Conservation (phyloP, 257 asterid genomes). For the Solanum pinnatisectum region DNA sequence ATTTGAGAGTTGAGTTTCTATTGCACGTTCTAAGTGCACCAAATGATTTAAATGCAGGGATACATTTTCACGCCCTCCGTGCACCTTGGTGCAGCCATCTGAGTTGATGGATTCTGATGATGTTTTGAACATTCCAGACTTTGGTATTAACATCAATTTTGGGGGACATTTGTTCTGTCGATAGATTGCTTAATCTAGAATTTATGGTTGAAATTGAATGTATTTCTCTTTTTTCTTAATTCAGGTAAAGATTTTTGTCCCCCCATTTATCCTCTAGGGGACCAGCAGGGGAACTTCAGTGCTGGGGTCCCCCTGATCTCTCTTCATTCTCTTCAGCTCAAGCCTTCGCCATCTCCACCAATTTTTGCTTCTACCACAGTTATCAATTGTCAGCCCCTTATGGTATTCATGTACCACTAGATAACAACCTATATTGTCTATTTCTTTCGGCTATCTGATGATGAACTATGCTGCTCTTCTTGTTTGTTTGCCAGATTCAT, state of each 20-base stretch:
- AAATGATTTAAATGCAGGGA: slow-evolving; percentile 53
- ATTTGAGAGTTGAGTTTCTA: background rate
- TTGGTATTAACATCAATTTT: slow-evolving; percentile 40
- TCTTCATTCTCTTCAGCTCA: slow-evolving; percentile 74
- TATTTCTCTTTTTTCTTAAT: slow-evolving; percentile 11
- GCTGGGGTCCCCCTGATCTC: slow-evolving; percentile 56
- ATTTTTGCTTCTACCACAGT: slow-evolving; percentile 74
- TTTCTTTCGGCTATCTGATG: background rate
- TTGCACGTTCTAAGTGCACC: background rate
- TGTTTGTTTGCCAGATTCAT: slow-evolving; percentile 55
- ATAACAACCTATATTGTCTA: background rate
- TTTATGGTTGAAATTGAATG: slow-evolving; percentile 5
- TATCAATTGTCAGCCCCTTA: slow-evolving; percentile 78
- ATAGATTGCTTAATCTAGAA: slow-evolving; percentile 8
- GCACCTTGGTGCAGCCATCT: slow-evolving; percentile 87
- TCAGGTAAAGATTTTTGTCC: slow-evolving; percentile 77
- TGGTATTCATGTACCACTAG: slow-evolving; percentile 29
- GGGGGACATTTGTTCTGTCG: slow-evolving; percentile 2
- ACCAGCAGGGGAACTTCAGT: slow-evolving; percentile 51
- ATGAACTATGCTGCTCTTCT: background rate
- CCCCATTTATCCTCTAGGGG: slow-evolving; percentile 89
- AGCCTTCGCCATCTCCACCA: slow-evolving; percentile 89
- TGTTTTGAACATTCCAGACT: slow-evolving; percentile 48
- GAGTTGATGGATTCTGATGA: slow-evolving; percentile 48
- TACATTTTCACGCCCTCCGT: slow-evolving; percentile 87